Conservation (phyloP, 805 yeast species). For the Saturnispora ahearnii region DNA sequence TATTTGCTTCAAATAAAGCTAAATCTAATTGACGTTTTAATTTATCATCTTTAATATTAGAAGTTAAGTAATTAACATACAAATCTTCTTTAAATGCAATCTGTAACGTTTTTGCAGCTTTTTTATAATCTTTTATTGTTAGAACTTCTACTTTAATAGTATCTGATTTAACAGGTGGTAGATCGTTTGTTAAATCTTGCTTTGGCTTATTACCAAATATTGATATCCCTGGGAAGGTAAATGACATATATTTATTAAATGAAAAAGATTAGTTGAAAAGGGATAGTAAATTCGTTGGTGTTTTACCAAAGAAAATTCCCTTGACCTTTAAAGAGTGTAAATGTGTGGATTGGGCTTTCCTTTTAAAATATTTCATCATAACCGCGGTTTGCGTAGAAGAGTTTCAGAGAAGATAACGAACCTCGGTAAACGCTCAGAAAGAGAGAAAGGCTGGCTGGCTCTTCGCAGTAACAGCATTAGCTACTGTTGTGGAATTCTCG, state of each 20-base stretch:
- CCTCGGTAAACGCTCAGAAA: not conserved
- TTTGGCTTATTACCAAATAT: not conserved
- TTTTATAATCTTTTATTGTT: slow-evolving; percentile 36
- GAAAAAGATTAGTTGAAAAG: not conserved
- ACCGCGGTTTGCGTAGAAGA: not conserved
- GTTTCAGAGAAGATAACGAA: not conserved
- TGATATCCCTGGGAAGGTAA: slow-evolving; percentile 1
- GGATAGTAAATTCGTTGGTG: no score
- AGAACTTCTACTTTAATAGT: slow-evolving; percentile 24
- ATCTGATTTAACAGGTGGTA: slow-evolving; percentile 10
- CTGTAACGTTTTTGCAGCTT: slow-evolving; percentile 46
- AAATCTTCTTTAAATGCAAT: slow-evolving; percentile 48
- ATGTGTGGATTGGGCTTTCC: not conserved
- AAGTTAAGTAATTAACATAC: slow-evolving; percentile 41
- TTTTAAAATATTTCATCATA: not conserved
- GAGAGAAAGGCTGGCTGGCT: no score
- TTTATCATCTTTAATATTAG: slow-evolving; percentile 29
- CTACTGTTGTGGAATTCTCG: no score
- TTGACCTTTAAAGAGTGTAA: not conserved
- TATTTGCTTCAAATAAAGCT: slow-evolving; percentile 45
- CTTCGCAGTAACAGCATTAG: no score
- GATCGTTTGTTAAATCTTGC: not conserved
- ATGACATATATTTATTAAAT: slow-evolving; percentile 2
- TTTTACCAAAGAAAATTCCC: no score
- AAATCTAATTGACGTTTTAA: slow-evolving; percentile 36